Conservation (phyloP, 2,329 filamentous ascomycete genomes). For the Apiospora sp. region DNA sequence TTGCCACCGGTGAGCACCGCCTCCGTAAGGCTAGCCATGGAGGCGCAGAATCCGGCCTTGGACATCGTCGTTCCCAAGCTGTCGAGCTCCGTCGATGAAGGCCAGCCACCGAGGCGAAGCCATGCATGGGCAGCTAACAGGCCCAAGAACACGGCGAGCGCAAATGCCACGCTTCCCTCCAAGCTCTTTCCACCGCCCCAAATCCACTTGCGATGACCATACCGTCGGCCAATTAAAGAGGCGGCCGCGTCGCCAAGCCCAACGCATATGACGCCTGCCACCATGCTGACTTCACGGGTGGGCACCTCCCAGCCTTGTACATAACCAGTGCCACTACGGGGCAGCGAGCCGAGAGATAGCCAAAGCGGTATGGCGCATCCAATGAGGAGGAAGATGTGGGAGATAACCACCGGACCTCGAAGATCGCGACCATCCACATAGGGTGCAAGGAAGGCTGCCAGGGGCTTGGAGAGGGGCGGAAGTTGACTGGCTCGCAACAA, state of each 20-base stretch:
- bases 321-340: constrained; percentile 61
- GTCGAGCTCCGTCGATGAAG: constrained; percentile 72
- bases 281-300: constrained; percentile 83
- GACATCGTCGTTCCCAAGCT: constrained; percentile 72
- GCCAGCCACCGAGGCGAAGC: constrained; percentile 80
- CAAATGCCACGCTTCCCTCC: constrained; percentile 87
- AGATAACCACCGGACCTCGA: constrained; percentile 91
- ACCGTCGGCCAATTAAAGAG: constrained; percentile 86
- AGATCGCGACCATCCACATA: constrained; percentile 96
- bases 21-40: constrained; percentile 88
- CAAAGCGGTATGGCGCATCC: constrained; percentile 95
- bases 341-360: constrained; percentile 79
- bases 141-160: constrained; percentile 77
- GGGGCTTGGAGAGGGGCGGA: constrained; percentile 84
- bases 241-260: constrained; percentile 95
- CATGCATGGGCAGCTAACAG: constrained; percentile 75
- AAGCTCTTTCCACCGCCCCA: constrained; percentile 97
- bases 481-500: constrained; percentile 90
- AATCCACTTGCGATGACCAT: constrained; percentile 88
- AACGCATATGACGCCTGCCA: constrained; percentile 91
- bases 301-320: constrained; percentile 79
- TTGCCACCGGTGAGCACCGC: constrained; percentile 96
- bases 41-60: constrained; percentile 77
- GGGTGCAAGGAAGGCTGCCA: constrained; percentile 87
- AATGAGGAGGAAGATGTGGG: constrained; percentile 93